Base-by-base conservation (phyloP, 2,329 filamentous ascomycete genomes). In the Aspergillus uvarum region DNA sequence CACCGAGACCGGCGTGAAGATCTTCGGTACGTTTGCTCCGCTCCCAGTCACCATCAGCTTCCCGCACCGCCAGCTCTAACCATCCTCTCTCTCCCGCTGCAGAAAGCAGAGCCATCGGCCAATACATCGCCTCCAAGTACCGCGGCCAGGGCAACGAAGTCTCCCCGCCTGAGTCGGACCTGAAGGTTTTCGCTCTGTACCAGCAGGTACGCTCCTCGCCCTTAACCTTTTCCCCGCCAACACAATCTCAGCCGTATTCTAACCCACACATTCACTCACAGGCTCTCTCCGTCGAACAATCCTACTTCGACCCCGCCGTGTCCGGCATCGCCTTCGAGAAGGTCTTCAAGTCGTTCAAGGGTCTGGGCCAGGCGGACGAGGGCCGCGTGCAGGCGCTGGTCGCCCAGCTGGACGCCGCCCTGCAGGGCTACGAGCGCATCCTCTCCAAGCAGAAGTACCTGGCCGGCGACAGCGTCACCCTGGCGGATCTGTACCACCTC, bases 51-150 rank as follows among this genome's bases (percentile, higher is more conserved):
- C 2, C 2, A 5, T 4, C 3, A n/a, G 19, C 8, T 21, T 3
- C 22, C n/a, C 4, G n/a, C 47, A 12, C 10, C 21, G 4, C 8
- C 8, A 14, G 4, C 14, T 8, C 38, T 44, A 44, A 44, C 38
- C 12, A 5, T 4, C 14, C 38, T 5, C 38, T 7, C n/a, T 16
- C 16, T 16, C 38, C 3, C 16, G 2, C 38, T 7, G 32, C 24
- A 62, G 72, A 74, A 63, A 73, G 70, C 59, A 65, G 74, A 58
- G 74, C 73, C 6, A 76, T 76, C 52, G 64, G 61, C 52, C 61
- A 76, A 61, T 76, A 74, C 51, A 63, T 69, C 44, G 65, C 64
- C n/a, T 32, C 49, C 26, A 68, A 66, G 51, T 67, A 63, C 59
- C 22, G 56, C 12, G 55, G 59, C 5, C 62, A 64, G 48, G 65